Percentiles rank a stretch among this genome's conserved stretches.
phyloP scores from a whole-genome alignment of 140 eudicot genomes.

The Ambrosia hybrid region DNA sequence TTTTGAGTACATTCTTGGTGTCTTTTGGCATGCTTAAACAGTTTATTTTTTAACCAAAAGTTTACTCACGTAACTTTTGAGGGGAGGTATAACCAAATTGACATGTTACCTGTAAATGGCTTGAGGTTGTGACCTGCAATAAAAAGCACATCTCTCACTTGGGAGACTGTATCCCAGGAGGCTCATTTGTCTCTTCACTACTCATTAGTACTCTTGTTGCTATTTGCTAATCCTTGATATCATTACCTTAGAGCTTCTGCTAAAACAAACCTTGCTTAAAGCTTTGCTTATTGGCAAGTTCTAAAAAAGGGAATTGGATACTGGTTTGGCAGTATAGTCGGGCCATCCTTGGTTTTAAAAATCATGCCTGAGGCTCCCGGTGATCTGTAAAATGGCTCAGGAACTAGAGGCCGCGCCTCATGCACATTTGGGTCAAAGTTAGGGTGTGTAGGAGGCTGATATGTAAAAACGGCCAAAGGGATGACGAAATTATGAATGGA shows the following conservation, averaged over 20 bases:
- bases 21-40: background rate
- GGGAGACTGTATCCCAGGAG: background rate
- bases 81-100: background rate
- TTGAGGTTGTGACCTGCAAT: background rate
- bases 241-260: slow-evolving; percentile 23
- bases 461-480: too few species aligned
- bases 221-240: background rate
- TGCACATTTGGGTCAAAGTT: too few species aligned
- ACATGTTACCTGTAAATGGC: background rate
- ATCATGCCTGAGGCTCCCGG: too few species aligned
- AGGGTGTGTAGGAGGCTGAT: too few species aligned
- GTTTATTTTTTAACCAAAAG: background rate
- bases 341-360: background rate
- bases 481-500: slow-evolving; percentile 24
- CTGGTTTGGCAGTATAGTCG: background rate
- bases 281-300: slow-evolving; percentile 22
- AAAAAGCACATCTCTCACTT: slow-evolving; percentile 20
- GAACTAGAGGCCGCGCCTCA: too few species aligned
- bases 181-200: too few species aligned
- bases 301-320: too few species aligned
- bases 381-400: too few species aligned
- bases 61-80: background rate
- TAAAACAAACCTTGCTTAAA: background rate
- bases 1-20: slow-evolving; percentile 8
- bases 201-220: too few species aligned